These are phyloP conservation scores for Lomentospora prolificans DNA, from an alignment of 2,329 filamentous ascomycete genomes.

Conservation along the genomic window DNA sequence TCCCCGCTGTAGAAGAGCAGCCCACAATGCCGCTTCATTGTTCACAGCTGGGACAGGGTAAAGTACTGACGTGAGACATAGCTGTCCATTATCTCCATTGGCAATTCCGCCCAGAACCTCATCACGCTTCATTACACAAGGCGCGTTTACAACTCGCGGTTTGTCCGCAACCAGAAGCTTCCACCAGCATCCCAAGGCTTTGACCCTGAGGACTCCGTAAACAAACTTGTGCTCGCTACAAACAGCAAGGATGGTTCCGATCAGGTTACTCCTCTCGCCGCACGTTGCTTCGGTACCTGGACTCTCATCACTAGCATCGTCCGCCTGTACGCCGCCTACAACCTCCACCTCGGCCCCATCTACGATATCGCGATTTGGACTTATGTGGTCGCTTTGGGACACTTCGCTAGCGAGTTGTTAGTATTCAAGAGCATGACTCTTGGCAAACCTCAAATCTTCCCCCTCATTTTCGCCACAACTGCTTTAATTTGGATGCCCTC, in stretches of 20 bases:
- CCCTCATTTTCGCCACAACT: constrained; percentile 39
- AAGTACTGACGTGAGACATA: constrained; percentile 24
- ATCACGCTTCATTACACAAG: constrained; percentile 68
- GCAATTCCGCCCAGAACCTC: constrained; percentile 81
- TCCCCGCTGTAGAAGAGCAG: too few species aligned
- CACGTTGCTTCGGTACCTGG: constrained; percentile 80
- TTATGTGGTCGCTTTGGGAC: constrained; percentile 65
- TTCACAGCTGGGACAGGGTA: constrained; percentile 10
- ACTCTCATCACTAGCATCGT: constrained; percentile 70
- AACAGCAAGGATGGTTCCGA: constrained; percentile 36
- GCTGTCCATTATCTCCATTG: constrained; percentile 74
- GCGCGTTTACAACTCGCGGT: constrained; percentile 71
- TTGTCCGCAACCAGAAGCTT: constrained; percentile 40
- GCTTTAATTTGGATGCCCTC: constrained; percentile 51
- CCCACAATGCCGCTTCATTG: too few species aligned
- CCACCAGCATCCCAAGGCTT: constrained; percentile 27
- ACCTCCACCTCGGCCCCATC: constrained; percentile 60
- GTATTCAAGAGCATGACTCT: constrained; percentile 67
- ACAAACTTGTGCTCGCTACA: constrained; percentile 39
- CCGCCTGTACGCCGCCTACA: constrained; percentile 74
- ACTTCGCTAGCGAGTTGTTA: constrained; percentile 74
- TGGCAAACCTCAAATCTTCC: constrained; percentile 44
- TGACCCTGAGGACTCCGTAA: constrained; percentile 42
- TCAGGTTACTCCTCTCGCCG: constrained; percentile 64
- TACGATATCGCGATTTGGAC: constrained; percentile 79